Conservation (phyloP, 805 yeast genomes). For the Pichia thaimueangensis region DNA sequence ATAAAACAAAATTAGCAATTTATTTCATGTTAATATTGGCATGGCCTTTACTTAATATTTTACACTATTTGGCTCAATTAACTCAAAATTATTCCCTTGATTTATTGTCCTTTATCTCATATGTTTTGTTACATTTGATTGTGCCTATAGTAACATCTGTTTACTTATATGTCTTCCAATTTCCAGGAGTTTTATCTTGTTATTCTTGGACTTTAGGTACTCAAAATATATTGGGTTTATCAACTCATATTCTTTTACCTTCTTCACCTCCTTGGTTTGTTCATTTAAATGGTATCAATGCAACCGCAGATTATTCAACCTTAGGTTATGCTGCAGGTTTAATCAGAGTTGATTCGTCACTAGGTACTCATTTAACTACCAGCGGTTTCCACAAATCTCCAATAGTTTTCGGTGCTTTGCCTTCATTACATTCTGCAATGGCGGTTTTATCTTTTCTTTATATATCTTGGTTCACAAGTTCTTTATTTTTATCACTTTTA, state of each 20-base stretch:
- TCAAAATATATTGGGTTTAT: conserved; percentile 54
- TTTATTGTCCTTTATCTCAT: conserved; percentile 53
- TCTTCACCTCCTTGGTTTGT: conserved; percentile 75
- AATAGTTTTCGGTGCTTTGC: conserved; percentile 71
- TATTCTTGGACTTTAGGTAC: conserved; percentile 51
- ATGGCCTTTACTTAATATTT: conserved; percentile 47
- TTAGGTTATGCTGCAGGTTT: conserved; percentile 69
- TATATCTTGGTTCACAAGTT: conserved; percentile 35
- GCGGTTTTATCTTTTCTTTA: conserved; percentile 46
- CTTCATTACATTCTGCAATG: conserved; percentile 64
- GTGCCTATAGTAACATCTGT: conserved; percentile 57
- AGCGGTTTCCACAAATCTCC: conserved; percentile 63
- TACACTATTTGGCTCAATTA: conserved; percentile 31
- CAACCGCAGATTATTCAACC: conserved; percentile 51
- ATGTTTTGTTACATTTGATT: conserved; percentile 54
- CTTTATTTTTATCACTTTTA: conserved; percentile 30
- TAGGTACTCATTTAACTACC: conserved; percentile 55
- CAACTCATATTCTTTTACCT: conserved; percentile 58
- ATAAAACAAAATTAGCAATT: background rate
- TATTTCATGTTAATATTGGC: conserved; percentile 33
- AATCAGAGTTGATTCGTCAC: conserved; percentile 54
- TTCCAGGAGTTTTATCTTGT: conserved; percentile 53
- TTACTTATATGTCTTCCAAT: conserved; percentile 59
- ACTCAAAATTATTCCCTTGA: conserved; percentile 41
- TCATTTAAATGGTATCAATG: conserved; percentile 50